Percentiles rank a stretch among this genome's conserved stretches.
phyloP scores from a whole-genome alignment of 768 basidiomycete species.

The Lactarius trivialis region DNA sequence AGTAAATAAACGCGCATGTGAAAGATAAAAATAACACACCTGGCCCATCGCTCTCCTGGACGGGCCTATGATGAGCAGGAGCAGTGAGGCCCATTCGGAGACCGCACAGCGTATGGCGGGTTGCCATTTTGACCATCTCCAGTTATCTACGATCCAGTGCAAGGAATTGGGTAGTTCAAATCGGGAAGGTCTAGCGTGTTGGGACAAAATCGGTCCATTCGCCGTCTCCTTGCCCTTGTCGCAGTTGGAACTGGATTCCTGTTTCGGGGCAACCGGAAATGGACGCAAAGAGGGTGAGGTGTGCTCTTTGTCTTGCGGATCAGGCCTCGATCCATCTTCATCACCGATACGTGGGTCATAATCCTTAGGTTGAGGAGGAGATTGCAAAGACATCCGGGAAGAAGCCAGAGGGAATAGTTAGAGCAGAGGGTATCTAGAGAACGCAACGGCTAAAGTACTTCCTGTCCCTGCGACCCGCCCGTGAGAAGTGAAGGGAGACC shows the following conservation, averaged over 20 bases:
- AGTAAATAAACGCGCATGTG: conserved; percentile 2
- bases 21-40: conserved; percentile 32
- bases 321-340: conserved; percentile 18
- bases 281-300: not conserved
- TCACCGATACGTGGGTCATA: conserved; percentile 30
- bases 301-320: conserved; percentile 12
- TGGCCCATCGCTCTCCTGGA: conserved; percentile 49
- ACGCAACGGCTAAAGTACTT: not conserved
- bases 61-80: conserved; percentile 52
- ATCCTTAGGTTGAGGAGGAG: not conserved
- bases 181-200: not conserved
- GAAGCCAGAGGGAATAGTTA: not conserved
- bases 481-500: not conserved
- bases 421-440: not conserved
- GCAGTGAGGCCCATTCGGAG: conserved; percentile 52
- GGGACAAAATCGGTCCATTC: not conserved
- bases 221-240: not conserved
- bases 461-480: not conserved
- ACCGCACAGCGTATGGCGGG: conserved; percentile 57
- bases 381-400: conserved; percentile 1
- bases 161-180: conserved; percentile 30
- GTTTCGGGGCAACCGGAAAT: not conserved
- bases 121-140: conserved; percentile 52
- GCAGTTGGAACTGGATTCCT: not conserved
- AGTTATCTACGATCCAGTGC: conserved; percentile 54